phyloP scores from a whole-genome alignment of 108 stramenopile species.

The Cylindrotheca fusiformis region DNA sequence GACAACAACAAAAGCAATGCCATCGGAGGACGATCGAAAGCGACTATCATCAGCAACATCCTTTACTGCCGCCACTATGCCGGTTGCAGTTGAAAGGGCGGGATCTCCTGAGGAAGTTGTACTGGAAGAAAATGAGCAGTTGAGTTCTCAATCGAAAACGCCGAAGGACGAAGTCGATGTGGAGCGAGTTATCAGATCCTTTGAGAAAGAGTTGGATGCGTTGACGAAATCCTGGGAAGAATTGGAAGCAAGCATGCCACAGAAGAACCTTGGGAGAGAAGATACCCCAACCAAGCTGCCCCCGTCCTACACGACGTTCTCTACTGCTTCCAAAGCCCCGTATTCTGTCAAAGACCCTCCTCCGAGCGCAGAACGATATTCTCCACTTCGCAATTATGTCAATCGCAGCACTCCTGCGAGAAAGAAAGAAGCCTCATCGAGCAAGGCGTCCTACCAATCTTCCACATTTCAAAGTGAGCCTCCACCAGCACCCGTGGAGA shows the following conservation, averaged over 20 bases:
- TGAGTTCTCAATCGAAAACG: too few species aligned
- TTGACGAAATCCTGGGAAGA: constrained; percentile 8
- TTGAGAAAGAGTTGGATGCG: constrained; percentile 14
- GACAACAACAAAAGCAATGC: too few species aligned
- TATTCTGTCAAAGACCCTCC: constrained; percentile 10
- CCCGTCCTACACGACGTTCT: not conserved
- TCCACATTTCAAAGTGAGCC: constrained; percentile 12
- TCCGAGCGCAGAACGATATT: not conserved
- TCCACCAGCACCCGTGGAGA: constrained; percentile 21
- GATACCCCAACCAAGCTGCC: not conserved
- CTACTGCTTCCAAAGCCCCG: not conserved
- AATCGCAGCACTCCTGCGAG: constrained; percentile 10
- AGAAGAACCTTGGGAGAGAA: not conserved
- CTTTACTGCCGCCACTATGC: too few species aligned
- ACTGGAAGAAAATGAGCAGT: too few species aligned
- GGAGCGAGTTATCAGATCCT: constrained; percentile 1
- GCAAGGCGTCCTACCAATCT: not conserved
- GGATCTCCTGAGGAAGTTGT: too few species aligned
- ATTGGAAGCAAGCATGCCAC: not conserved
- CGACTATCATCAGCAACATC: too few species aligned
- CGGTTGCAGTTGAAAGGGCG: too few species aligned
- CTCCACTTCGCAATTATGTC: constrained; percentile 10
- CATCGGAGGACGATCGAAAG: too few species aligned
- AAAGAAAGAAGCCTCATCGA: not conserved
- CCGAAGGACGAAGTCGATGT: not conserved